Base-by-base conservation (phyloP, 1,284 basidiomycete species). In the Melampsora allii-populina region DNA sequence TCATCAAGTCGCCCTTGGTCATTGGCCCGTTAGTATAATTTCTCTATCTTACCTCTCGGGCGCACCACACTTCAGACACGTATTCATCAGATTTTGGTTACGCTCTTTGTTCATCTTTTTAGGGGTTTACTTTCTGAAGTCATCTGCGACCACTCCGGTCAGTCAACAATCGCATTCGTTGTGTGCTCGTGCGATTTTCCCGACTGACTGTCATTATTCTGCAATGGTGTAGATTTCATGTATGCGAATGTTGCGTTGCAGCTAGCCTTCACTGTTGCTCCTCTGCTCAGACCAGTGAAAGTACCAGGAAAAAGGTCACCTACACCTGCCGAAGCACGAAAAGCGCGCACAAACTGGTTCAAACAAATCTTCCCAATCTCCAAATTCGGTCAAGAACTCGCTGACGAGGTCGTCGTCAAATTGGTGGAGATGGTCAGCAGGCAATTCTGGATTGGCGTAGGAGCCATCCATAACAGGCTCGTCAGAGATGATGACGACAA, bases 111-210 rank as follows among this genome's bases (percentile, higher is more conserved):
- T 29, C n/a, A 5, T 12, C n/a, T 42, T 48, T 45, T 3, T 45
- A 73, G 69, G 48, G 69, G 48, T 31, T 59, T 73, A 65, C 46
- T 73, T 64, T 73, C 69, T 36, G 61, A 73, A 17, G 63, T 46
- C 12, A 66, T 73, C n/a, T 66, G n/a, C 14, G 53, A 60, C 19
- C 69, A 73, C 24, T 56, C 50, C 17, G 69, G 69, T 66, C 56
- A 14, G 63, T n/a, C 39, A 56, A 67, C 1, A 14, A 2, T 2
- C n/a, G 10, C 45, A 48, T n/a, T 17, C 50, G 59, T 21, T 29
- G 10, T 60, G 1, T 17, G 24, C 6, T 21, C 10, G 1, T 60
- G 7, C 59, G 21, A 24, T 60, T 7, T 24, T 5, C 5, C 31
- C 42, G 33, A 33, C 21, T 19, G 31, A 19, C 17, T 24, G 24